Base-by-base conservation (phyloP, 2,329 filamentous ascomycete species). In the Cladorrhinum sp. region DNA sequence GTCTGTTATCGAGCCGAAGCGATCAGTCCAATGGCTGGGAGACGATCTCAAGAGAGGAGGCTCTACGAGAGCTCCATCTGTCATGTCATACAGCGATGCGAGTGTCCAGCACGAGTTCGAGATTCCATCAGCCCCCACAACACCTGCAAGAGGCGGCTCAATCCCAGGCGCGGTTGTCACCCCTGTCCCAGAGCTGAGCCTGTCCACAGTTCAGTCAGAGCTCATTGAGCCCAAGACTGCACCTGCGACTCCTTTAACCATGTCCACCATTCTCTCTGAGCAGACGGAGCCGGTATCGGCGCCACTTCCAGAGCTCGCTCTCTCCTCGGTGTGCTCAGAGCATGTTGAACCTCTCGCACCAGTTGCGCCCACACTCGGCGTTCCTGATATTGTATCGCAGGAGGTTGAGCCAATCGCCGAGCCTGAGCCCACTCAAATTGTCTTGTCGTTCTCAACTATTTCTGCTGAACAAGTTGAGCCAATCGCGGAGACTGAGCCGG, bases 51-150 rank as follows among this genome's bases (percentile, higher is more conserved):
- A 39, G 16, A 71, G 73, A 9, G 66, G 67, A 4, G 66, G 69
- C 4, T 65, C 59, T 26, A 75, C 75, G 18, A 73, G 81, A 49
- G 79, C 80, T 10, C 64, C 78, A n/a, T 83, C 82, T 2, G 71
- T 70, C 2, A 72, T 79, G 49, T 80, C 80, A 1, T 82, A 82
- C 65, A 84, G 81, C 67, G 82, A 85, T 67, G 77, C 78, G 28
- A 79, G 79, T 59, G 78, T 79, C 9, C 82, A 85, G 64, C 75
- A 80, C 63, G 80, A 83, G 48, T 70, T 71, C 14, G 78, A 80
- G 23, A 77, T 85, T 70, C 82, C 83, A 1, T 76, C 80, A 12
- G 83, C 83, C 3, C 82, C 82, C 0, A 74, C 75, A 0, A 76
- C 77, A n/a, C 68, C 74, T 2, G 68, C 71, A 0, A 69, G 68